Conservation (phyloP, 106 monocot species). For the Triglochin maritima region DNA sequence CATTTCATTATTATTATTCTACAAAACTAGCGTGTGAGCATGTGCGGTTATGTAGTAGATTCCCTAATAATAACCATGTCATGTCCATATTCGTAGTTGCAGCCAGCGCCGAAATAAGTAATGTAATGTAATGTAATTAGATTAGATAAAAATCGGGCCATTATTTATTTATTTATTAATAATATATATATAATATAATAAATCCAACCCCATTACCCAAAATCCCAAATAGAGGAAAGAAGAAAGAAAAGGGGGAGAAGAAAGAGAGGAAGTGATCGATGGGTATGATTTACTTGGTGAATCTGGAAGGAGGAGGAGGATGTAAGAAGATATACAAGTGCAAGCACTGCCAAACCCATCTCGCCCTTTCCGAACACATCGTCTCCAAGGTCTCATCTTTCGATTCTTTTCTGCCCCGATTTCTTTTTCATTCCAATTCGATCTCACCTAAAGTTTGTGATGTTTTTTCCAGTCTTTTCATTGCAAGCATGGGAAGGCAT, state of each 20-base stretch:
- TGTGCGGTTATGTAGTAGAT: too few species aligned
- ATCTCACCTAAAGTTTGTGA: not conserved
- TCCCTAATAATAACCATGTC: too few species aligned
- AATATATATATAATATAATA: too few species aligned
- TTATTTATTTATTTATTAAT: too few species aligned
- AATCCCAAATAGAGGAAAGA: too few species aligned
- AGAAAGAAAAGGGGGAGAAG: not conserved
- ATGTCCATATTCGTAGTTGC: too few species aligned
- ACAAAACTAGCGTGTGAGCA: too few species aligned
- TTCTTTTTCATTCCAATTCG: not conserved
- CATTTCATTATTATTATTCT: too few species aligned
- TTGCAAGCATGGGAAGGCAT: not conserved
- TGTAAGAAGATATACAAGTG: slow-evolving; percentile 49
- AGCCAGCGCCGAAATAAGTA: too few species aligned
- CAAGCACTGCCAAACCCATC: slow-evolving; percentile 56
- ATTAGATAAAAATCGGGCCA: too few species aligned
- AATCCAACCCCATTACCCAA: too few species aligned
- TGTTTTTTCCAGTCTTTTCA: not conserved
- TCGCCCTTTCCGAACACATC: slow-evolving; percentile 39
- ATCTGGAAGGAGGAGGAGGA: slow-evolving; percentile 45
- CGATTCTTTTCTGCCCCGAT: not conserved
- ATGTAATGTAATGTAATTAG: too few species aligned
- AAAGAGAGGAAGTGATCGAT: slow-evolving; percentile 11
- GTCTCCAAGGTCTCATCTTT: slow-evolving; percentile 41
- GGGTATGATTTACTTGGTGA: slow-evolving; percentile 43